Conservation (phyloP, 306 rosid genomes). For the Cucurbita pepo region DNA sequence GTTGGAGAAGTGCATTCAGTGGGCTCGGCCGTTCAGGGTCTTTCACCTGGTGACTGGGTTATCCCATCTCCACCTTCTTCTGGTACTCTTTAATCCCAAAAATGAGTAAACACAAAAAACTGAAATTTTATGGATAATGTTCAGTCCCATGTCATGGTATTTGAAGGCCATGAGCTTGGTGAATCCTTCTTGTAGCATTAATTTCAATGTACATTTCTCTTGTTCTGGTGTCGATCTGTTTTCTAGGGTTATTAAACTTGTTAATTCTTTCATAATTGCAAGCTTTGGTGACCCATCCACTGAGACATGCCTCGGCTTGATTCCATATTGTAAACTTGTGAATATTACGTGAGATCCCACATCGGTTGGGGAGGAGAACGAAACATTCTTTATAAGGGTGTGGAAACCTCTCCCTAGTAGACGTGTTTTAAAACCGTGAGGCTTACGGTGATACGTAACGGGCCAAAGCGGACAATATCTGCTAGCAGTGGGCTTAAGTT, state of each 20-base stretch:
- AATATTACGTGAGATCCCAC: not conserved
- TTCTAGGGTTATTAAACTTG: not conserved
- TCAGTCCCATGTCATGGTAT: not conserved
- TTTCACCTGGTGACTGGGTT: slow-evolving; percentile 74
- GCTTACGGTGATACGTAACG: too few relatives aligned
- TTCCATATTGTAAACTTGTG: not conserved
- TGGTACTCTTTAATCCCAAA: slow-evolving; percentile 22
- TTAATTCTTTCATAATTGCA: not conserved
- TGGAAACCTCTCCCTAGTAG: too few relatives aligned
- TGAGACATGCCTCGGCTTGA: not conserved
- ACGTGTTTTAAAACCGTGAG: too few relatives aligned
- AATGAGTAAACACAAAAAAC: not conserved
- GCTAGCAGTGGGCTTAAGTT: too few relatives aligned
- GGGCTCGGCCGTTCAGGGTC: slow-evolving; percentile 40
- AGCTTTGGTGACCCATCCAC: not conserved
- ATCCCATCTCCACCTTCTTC: slow-evolving; percentile 83
- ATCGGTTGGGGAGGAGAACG: too few relatives aligned
- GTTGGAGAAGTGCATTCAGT: slow-evolving; percentile 69
- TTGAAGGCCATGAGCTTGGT: not conserved
- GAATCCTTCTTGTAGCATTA: not conserved
- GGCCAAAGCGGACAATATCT: too few relatives aligned
- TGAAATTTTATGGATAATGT: not conserved
- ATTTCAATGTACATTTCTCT: not conserved
- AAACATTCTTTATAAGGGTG: too few relatives aligned
- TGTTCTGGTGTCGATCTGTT: not conserved